Conservation (phyloP, 345 rosid genomes). For the Eucalyptus fibrosa region DNA sequence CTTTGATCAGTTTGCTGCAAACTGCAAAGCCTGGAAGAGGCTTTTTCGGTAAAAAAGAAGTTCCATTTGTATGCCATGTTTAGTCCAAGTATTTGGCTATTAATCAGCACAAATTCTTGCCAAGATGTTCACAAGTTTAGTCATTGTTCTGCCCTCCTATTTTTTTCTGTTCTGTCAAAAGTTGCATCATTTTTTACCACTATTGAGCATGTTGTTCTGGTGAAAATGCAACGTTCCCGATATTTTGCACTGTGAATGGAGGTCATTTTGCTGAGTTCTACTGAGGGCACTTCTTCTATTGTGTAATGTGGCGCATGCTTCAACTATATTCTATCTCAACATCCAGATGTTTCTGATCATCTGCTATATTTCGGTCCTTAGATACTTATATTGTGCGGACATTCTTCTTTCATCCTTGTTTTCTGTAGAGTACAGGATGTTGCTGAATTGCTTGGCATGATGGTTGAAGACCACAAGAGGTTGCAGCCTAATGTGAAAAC, state of each 20-base stretch:
- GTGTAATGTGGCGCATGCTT: background rate
- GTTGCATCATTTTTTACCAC: background rate
- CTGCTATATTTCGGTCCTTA: background rate
- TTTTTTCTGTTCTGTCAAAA: background rate
- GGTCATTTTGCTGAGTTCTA: background rate
- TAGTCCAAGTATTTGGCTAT: background rate
- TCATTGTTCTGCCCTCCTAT: background rate
- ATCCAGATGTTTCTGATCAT: background rate
- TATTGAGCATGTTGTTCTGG: background rate
- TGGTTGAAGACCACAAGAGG: slow-evolving; percentile 92
- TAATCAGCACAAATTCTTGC: background rate
- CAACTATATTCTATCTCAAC: background rate
- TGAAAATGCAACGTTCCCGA: background rate
- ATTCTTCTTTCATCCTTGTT: background rate
- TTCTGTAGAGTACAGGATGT: slow-evolving; percentile 82
- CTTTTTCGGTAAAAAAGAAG: background rate
- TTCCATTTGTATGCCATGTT: background rate
- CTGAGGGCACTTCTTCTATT: background rate
- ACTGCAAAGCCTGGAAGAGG: background rate
- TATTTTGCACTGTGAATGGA: background rate
- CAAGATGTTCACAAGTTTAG: background rate
- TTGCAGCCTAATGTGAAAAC: slow-evolving; percentile 84
- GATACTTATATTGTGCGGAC: background rate
- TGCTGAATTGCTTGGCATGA: slow-evolving; percentile 95
- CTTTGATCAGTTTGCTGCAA: background rate